Evolutionary conservation across 768 basidiomycete species (phyloP).

Genomic region (Termitomyces sp.): DNA sequence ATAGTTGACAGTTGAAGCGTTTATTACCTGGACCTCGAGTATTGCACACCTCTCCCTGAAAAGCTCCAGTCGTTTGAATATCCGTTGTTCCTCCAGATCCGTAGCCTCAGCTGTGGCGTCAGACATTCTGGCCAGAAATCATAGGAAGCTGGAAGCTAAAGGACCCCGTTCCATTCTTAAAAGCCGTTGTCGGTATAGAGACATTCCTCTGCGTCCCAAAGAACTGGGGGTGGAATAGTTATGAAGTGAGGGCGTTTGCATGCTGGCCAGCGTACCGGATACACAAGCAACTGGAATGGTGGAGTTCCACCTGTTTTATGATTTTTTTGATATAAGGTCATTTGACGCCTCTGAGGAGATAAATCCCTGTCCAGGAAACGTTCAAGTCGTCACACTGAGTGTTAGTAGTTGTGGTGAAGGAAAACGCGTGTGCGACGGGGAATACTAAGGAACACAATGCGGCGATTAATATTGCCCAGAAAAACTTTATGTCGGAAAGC

Average conservation of each 20-base stretch:
- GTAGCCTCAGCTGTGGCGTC: constrained; percentile 69
- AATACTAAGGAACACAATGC: constrained; percentile 19
- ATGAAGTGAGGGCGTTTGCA: constrained; percentile 2
- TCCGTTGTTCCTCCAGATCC: constrained; percentile 58
- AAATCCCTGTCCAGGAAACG: constrained; percentile 61
- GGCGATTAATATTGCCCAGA: constrained; percentile 22
- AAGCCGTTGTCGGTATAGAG: constrained; percentile 50
- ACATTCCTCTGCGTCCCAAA: constrained; percentile 53
- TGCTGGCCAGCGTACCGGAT: constrained; percentile 42
- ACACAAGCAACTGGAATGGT: constrained; percentile 49
- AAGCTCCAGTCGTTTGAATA: constrained; percentile 44
- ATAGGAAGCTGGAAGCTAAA: constrained; percentile 47
- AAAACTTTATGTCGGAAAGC: background rate
- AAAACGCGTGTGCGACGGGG: constrained; percentile 37
- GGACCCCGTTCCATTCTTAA: constrained; percentile 49
- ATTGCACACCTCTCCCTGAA: constrained; percentile 49
- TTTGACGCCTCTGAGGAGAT: background rate
- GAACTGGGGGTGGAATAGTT: constrained; percentile 31
- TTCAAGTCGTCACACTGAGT: constrained; percentile 61
- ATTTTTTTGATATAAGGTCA: constrained; percentile 5
- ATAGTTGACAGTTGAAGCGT: background rate
- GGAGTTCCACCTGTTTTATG: constrained; percentile 46
- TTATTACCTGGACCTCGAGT: constrained; percentile 38
- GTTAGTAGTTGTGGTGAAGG: constrained; percentile 38
- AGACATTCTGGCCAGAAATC: constrained; percentile 48